Evolutionary conservation across 2,329 filamentous ascomycete genomes (phyloP).

Genomic region (Colletotrichum australisinense): DNA sequence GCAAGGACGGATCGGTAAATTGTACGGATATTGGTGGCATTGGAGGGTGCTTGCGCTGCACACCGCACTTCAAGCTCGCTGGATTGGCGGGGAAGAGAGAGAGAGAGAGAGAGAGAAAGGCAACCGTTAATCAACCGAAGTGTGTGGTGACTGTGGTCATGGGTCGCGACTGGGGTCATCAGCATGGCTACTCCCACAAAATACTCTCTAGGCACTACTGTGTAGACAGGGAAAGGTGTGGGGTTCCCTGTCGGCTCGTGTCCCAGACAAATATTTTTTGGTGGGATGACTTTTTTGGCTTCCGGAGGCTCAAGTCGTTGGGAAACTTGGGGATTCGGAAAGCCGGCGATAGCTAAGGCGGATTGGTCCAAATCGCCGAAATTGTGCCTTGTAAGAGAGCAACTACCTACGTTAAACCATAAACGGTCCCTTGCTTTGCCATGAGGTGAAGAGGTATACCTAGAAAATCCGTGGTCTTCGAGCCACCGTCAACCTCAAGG

Average conservation of each 20-base stretch:
- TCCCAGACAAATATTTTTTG: slow-evolving; percentile 28
- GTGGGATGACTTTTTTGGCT: slow-evolving; percentile 28
- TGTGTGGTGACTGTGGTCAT: slow-evolving; percentile 1
- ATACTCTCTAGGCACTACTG: too few species aligned
- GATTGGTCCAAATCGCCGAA: slow-evolving; percentile 10
- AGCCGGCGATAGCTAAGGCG: neutral
- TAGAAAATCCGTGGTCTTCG: neutral
- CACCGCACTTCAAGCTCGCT: slow-evolving; percentile 21
- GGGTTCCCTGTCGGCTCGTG: slow-evolving; percentile 16
- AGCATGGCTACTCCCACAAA: neutral
- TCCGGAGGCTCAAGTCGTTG: slow-evolving; percentile 23
- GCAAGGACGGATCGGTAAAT: too few species aligned
- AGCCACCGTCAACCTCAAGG: neutral
- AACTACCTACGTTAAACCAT: neutral
- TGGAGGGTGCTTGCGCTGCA: neutral
- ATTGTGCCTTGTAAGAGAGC: too few species aligned
- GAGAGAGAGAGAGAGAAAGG: neutral
- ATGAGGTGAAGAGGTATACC: neutral
- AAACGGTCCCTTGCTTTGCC: slow-evolving; percentile 10
- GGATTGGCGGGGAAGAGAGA: slow-evolving; percentile 6
- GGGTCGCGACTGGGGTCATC: slow-evolving; percentile 5
- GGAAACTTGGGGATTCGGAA: slow-evolving; percentile 14
- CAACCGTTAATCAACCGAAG: neutral
- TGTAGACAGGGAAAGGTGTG: slow-evolving; percentile 15
- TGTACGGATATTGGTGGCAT: too few species aligned